Percentiles rank a stretch among this genome's conserved stretches.
phyloP scores from a whole-genome alignment of 2,329 filamentous ascomycete species.

The Diplodia sapinea region DNA sequence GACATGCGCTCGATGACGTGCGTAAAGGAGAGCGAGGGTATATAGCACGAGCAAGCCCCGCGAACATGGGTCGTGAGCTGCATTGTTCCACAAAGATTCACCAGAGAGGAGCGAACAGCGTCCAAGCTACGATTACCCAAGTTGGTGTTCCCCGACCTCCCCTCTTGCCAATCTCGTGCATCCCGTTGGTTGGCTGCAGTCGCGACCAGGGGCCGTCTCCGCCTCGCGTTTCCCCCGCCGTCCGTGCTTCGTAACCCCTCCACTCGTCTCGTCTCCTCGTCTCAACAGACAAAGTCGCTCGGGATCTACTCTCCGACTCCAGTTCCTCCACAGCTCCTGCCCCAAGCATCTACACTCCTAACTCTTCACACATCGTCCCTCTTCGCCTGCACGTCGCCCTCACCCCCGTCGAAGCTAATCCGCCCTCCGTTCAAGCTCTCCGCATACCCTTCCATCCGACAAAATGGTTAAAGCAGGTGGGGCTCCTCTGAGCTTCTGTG shows the following conservation, averaged over 20 bases:
- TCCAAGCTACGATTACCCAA: slow-evolving; percentile 1
- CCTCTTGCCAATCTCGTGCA: slow-evolving; percentile 21
- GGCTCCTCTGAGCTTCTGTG: slow-evolving; percentile 24
- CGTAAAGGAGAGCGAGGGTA: neutral
- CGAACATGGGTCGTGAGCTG: neutral
- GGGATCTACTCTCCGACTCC: slow-evolving; percentile 26
- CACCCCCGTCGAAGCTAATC: slow-evolving; percentile 12
- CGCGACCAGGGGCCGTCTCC: slow-evolving; percentile 20
- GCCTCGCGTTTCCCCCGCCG: slow-evolving; percentile 13
- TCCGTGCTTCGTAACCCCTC: slow-evolving; percentile 20
- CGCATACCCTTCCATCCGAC: slow-evolving; percentile 35
- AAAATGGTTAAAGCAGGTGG: slow-evolving; percentile 50
- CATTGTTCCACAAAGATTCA: neutral
- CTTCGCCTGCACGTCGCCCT: neutral
- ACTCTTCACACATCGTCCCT: neutral
- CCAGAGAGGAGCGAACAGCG: neutral
- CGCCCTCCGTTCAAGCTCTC: slow-evolving; percentile 36
- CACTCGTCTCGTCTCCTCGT: slow-evolving; percentile 11
- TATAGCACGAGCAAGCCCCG: slow-evolving; percentile 15
- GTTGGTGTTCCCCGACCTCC: slow-evolving; percentile 5
- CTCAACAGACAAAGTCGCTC: slow-evolving; percentile 21
- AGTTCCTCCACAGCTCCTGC: slow-evolving; percentile 22
- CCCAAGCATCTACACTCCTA: slow-evolving; percentile 5
- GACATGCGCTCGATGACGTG: slow-evolving; percentile 15
- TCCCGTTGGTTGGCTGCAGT: slow-evolving; percentile 19